phyloP scores from a whole-genome alignment of 1,284 basidiomycete genomes.

The Malassezia arunalokei region DNA sequence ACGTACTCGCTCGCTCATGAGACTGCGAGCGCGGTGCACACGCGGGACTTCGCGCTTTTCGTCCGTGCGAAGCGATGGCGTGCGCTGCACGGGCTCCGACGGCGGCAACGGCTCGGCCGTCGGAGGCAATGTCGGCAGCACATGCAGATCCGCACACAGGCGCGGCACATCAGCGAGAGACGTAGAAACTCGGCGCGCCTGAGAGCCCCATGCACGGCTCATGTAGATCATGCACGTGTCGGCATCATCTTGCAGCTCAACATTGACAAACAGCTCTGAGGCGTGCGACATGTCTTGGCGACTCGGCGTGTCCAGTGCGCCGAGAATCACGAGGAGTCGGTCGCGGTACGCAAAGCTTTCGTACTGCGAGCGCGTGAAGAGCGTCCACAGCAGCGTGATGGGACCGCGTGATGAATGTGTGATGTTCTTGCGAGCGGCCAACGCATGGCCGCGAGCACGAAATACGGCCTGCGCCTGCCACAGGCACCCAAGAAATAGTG shows the following conservation, averaged over 20 bases:
- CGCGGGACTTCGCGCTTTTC: slow-evolving; percentile 2
- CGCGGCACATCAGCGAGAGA: neutral
- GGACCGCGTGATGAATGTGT: slow-evolving; percentile 15
- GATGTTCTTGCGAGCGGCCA: slow-evolving; percentile 25
- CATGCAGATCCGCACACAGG: slow-evolving; percentile 11
- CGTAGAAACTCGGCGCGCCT: neutral
- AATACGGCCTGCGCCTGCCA: slow-evolving; percentile 40
- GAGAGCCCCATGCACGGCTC: slow-evolving; percentile 1
- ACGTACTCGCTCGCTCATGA: slow-evolving; percentile 11
- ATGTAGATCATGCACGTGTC: neutral
- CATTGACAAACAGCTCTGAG: neutral
- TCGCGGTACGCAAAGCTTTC: slow-evolving; percentile 1
- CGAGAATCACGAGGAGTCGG: neutral
- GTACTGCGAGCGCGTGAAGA: slow-evolving; percentile 10
- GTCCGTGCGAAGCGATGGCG: neutral
- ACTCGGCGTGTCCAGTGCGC: neutral
- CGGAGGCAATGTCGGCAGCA: neutral
- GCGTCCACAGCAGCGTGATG: slow-evolving; percentile 7
- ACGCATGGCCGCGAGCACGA: slow-evolving; percentile 23
- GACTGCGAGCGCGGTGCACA: slow-evolving; percentile 11
- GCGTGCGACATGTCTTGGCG: neutral
- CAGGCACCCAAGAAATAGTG: slow-evolving; percentile 39
- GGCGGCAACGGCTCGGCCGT: neutral
- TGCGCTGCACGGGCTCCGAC: slow-evolving; percentile 3
- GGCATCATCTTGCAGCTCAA: neutral